Conservation (phyloP, 2,329 filamentous ascomycete genomes). For the Cercospora nicotianae region DNA sequence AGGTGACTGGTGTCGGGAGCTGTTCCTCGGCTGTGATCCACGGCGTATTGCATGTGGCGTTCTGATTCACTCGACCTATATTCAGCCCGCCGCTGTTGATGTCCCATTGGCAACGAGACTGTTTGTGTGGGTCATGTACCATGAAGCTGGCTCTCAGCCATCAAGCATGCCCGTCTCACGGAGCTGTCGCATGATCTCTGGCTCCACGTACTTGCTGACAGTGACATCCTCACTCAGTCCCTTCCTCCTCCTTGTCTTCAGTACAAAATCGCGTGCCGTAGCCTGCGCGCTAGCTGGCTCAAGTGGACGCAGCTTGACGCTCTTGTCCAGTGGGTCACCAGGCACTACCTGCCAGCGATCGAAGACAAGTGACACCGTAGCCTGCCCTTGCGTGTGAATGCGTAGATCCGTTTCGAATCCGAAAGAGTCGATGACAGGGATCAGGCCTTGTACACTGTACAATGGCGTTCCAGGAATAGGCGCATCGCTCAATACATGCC, state of each 20-base stretch:
- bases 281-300: conserved; percentile 87
- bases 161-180: conserved; percentile 80
- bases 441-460: conserved; percentile 84
- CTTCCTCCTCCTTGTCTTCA: conserved; percentile 92
- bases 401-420: conserved; percentile 96
- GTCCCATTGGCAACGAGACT: background rate
- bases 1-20: background rate
- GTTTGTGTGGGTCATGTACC: background rate
- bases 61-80: background rate
- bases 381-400: conserved; percentile 92
- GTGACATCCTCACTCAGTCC: conserved; percentile 93
- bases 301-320: conserved; percentile 76
- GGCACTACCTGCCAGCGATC: conserved; percentile 96
- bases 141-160: conserved; percentile 16
- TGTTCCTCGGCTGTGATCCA: background rate
- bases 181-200: conserved; percentile 83
- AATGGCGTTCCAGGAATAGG: conserved; percentile 92
- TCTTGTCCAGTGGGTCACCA: conserved; percentile 88
- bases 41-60: background rate
- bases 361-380: conserved; percentile 87
- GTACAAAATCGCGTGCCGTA: conserved; percentile 90
- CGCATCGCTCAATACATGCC: conserved; percentile 91
- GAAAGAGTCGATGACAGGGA: conserved; percentile 96
- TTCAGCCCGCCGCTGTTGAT: background rate
- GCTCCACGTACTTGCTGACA: conserved; percentile 93